Base-by-base conservation (phyloP, 306 rosid species). In the Cicer bijugum region DNA sequence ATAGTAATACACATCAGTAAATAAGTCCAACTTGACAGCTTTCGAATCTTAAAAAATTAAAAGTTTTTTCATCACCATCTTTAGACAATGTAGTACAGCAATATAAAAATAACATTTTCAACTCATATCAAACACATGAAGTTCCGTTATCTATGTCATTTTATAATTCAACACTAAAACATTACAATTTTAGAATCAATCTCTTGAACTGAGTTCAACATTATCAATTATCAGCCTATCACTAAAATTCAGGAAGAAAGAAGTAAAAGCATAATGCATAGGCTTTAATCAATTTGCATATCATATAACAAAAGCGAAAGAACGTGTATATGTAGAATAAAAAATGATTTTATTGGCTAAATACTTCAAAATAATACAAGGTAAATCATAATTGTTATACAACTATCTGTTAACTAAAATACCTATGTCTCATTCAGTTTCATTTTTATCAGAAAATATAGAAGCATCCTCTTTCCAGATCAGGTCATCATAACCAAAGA, bases 401-500 rank as follows among this genome's bases (percentile, higher is more conserved):
- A 79, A 23, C 43, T 40, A 72, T 82, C 55, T 56, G 9, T 40
- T 50, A 50, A 53, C 46, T 3, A 56, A 58, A 82, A 46, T 39
- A 75, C 66, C 55, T 39, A 16, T 15, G 42, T 75, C 58, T 82
- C 85, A 78, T 44, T 88, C 82, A 37, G 46, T 65, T 80, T 82
- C 82, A 39, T 67, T 56, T 9, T 69, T 73, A 63, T 72, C 73
- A 68, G 71, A 59, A 42, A 50, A 55, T 78, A 71, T 11, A 40
- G 86, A 51, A 61, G 84, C 75, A 72, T 72, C 79, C 44, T 89
- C 91, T 80, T 89, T 87, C 87, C 86, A 88, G 40, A 78, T 52
- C 82, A 92, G 59, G 62, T 69, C 42, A 69, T 43, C 39, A 52
- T 91, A 94, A 75, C 92, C 93, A 80, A 94, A 87, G 14, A 70